Evolutionary conservation across 768 basidiomycete species (phyloP), one percentile per base, ranked within the genome.

Genomic region (Suillus lakei): DNA sequence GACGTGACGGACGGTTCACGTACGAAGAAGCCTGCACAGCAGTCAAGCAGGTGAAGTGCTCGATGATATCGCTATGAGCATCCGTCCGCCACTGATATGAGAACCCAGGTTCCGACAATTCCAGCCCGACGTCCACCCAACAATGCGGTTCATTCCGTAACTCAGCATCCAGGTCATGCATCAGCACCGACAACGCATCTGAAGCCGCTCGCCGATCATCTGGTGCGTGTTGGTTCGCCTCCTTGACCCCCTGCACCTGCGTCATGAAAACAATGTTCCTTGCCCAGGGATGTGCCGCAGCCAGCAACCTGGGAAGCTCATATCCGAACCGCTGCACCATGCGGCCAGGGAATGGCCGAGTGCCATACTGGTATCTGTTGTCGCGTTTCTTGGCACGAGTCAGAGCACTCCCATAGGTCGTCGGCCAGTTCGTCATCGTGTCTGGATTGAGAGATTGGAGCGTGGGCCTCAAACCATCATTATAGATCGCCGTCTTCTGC

Each of bases 11-110:
- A 50, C 75, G 76, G 0, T 70, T 69, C 0, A 69, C 43, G 4
- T 38, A 50, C 32, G 4, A 75, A 77, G 7, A n/a, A n/a, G 79
- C 71, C 1, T 69, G 61, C 1, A 0, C 4, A 10, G 0, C 2
- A 0, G 7, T 44, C 21, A 61, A 3, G 13, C 6, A 41, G 0
- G 41, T 48, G 10, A 61, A 61, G 23, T 23, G 26, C 2, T 61
- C 0, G 6, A 61, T 48, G 2, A 61, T 16, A 0, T 26, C 7
- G 6, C 4, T 1, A 10, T 61, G 60, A 30, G 36, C 4, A 10
- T 61, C 60, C 0, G 60, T 61, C 1, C 44, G 38, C 60, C 60
- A 61, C 44, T 61, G 60, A 32, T 61, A 61, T 4, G 60, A 43
- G 12, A 26, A 61, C 6, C 26, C 44, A 0, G n/a, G 18, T 16